Conservation (phyloP, 768 basidiomycete species). For the Pleurotus pulmonarius region DNA sequence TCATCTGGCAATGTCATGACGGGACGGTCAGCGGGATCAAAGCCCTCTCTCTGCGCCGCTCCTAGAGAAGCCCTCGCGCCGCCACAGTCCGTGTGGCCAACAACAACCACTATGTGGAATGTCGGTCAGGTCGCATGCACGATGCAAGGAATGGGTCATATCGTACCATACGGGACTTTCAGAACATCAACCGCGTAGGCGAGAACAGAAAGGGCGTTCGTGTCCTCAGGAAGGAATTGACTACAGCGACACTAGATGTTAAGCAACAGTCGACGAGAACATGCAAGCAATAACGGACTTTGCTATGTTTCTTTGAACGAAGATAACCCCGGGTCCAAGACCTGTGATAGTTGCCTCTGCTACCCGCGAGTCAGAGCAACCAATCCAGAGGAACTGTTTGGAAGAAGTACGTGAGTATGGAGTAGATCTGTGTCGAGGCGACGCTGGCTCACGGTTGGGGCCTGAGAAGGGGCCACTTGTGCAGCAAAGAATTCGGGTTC, state of each 20-base stretch:
- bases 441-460: background rate
- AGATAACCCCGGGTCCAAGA: constrained; percentile 74
- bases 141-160: constrained; percentile 17
- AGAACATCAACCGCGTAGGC: constrained; percentile 69
- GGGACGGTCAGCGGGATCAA: background rate
- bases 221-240: constrained; percentile 39
- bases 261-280: background rate
- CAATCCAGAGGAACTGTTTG: constrained; percentile 71
- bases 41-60: constrained; percentile 25
- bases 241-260: background rate
- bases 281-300: constrained; percentile 47
- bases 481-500: background rate
- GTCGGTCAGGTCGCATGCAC: constrained; percentile 7
- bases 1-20: constrained; percentile 18
- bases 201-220: constrained; percentile 67
- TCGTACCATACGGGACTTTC: constrained; percentile 75
- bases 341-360: constrained; percentile 74
- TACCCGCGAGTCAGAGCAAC: constrained; percentile 82
- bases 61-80: constrained; percentile 59
- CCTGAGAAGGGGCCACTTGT: background rate
- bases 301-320: constrained; percentile 84
- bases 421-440: too few species aligned
- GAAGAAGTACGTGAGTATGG: background rate
- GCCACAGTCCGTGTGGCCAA: constrained; percentile 82
- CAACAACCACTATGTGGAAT: constrained; percentile 60